A percentile compares a stretch with the other conserved stretches of the same genome.
Evolutionary conservation across 768 basidiomycete genomes (phyloP).

Genomic region (Tricholoma furcatifolium): DNA sequence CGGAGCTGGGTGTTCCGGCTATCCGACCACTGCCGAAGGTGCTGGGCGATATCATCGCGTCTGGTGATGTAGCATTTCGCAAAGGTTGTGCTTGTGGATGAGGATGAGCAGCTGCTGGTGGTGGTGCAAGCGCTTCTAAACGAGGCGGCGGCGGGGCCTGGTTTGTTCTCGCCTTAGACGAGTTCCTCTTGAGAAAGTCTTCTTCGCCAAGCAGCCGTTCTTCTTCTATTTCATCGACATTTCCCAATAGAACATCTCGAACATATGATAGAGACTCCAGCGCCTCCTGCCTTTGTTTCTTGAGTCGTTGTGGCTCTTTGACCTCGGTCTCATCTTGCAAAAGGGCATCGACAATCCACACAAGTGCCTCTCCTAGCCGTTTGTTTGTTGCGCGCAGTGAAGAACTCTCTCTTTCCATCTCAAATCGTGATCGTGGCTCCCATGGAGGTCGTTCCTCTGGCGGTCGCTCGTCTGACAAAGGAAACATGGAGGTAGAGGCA

Average conservation of each 20-base stretch:
- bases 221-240: constrained; percentile 56
- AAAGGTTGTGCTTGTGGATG: constrained; percentile 25
- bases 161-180: constrained; percentile 2
- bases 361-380: constrained; percentile 64
- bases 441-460: constrained; percentile 61
- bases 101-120: constrained; percentile 39
- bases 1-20: constrained; percentile 11
- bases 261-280: constrained; percentile 77
- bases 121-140: constrained; percentile 22
- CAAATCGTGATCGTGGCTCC: constrained; percentile 69
- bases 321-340: constrained; percentile 52
- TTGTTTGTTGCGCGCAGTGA: constrained; percentile 57
- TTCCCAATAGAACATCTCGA: constrained; percentile 66
- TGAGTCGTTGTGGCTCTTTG: constrained; percentile 36
- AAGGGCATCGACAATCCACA: constrained; percentile 74
- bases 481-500: constrained; percentile 49
- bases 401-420: constrained; percentile 64
- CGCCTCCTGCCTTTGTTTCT: constrained; percentile 56
- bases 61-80: constrained; percentile 16
- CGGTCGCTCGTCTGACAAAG: constrained; percentile 58
- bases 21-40: constrained; percentile 12
- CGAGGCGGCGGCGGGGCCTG: not conserved
- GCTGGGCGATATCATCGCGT: constrained; percentile 12
- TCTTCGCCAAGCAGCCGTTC: constrained; percentile 62
- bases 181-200: constrained; percentile 21